phyloP scores from a whole-genome alignment of 1,139 yeast genomes.

The Suhomyces bolitotheri region DNA sequence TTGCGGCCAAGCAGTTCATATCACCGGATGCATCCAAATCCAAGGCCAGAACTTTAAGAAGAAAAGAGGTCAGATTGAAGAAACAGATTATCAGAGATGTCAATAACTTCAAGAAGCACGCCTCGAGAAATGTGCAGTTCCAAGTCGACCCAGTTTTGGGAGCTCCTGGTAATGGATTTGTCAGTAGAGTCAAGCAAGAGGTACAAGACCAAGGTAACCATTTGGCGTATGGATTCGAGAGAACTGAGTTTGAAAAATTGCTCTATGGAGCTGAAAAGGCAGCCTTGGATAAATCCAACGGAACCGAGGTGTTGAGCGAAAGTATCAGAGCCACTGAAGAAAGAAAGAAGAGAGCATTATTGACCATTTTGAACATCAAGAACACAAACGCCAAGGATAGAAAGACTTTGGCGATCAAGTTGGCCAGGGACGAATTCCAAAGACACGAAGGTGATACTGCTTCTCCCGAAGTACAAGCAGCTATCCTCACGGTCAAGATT shows the following conservation, averaged over 20 bases:
- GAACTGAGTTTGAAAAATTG: constrained; percentile 71
- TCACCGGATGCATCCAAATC: constrained; percentile 30
- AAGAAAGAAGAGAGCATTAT: constrained; percentile 65
- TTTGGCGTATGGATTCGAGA: constrained; percentile 58
- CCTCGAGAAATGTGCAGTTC: constrained; percentile 32
- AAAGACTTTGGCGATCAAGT: constrained; percentile 55
- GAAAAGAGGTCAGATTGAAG: constrained; percentile 45
- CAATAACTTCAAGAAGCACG: constrained; percentile 46
- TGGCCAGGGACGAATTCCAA: constrained; percentile 78
- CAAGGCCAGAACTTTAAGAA: constrained; percentile 37
- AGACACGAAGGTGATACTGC: constrained; percentile 91
- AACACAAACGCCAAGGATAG: constrained; percentile 66
- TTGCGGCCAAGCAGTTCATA: constrained; percentile 37
- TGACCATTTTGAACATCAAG: constrained; percentile 71
- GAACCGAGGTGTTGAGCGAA: constrained; percentile 45
- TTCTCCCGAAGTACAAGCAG: constrained; percentile 95
- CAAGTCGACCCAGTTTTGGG: constrained; percentile 80
- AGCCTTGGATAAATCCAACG: constrained; percentile 31
- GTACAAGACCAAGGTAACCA: constrained; percentile 57
- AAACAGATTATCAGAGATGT: constrained; percentile 48
- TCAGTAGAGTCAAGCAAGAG: constrained; percentile 65
- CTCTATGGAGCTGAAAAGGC: constrained; percentile 71
- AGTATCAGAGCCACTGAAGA: constrained; percentile 49
- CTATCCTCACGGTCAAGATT: constrained; percentile 78
- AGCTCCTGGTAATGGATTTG: constrained; percentile 62